These are phyloP conservation scores for Ustilago nuda DNA, from an alignment of 1,284 basidiomycete genomes.

Conservation along the genomic window DNA sequence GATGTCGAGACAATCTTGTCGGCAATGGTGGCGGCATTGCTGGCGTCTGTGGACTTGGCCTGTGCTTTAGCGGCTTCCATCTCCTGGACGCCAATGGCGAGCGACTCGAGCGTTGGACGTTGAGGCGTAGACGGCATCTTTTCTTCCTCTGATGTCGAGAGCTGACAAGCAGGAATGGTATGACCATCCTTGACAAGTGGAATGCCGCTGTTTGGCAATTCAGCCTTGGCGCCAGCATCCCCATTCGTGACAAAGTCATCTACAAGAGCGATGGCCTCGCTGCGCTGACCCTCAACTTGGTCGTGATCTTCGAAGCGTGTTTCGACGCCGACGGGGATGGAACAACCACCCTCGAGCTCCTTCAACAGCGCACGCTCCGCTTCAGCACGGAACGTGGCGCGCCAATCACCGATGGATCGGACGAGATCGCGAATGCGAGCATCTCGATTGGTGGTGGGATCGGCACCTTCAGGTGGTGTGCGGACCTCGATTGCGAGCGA, in stretches of 20 bases:
- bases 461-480: constrained; percentile 63
- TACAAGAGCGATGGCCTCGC: constrained; percentile 53
- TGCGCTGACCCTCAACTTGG: constrained; percentile 56
- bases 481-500: constrained; percentile 91
- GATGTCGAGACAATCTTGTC: constrained; percentile 46
- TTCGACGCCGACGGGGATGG: constrained; percentile 91
- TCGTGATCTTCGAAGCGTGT: constrained; percentile 71
- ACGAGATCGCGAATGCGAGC: constrained; percentile 60
- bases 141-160: constrained; percentile 8
- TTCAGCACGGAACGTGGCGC: constrained; percentile 60
- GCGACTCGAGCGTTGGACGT: constrained; percentile 45
- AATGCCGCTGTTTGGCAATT: constrained; percentile 42
- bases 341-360: constrained; percentile 94
- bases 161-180: constrained; percentile 51
- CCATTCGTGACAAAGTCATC: constrained; percentile 47
- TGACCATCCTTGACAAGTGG: constrained; percentile 49
- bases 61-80: constrained; percentile 24
- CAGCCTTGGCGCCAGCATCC: constrained; percentile 30
- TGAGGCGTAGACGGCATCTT: constrained; percentile 10
- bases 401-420: constrained; percentile 64
- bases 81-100: constrained; percentile 38
- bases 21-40: constrained; percentile 34
- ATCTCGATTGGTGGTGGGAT: constrained; percentile 58
- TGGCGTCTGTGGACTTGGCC: neutral
- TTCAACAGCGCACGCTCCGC: constrained; percentile 85